These are phyloP conservation scores for Coniophora puteana DNA, from an alignment of 1,284 basidiomycete genomes.

Conservation along the genomic window DNA sequence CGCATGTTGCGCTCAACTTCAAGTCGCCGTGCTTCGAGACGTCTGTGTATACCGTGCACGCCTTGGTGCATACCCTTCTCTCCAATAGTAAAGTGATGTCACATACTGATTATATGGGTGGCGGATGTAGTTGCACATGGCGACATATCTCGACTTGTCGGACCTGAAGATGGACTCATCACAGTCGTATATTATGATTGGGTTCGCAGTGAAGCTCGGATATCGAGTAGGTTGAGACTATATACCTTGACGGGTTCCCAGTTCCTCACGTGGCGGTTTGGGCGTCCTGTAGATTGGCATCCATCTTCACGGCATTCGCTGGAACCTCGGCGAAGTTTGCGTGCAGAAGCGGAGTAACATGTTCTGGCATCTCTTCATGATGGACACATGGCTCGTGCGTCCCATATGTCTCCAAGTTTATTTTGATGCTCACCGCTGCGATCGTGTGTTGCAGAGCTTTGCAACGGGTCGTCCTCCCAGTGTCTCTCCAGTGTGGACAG, in stretches of 20 bases:
- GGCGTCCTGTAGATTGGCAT: constrained; percentile 54
- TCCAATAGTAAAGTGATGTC: neutral
- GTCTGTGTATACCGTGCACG: constrained; percentile 48
- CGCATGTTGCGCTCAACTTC: constrained; percentile 47
- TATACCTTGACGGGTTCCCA: constrained; percentile 8
- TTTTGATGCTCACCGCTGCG: neutral
- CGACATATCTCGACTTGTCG: constrained; percentile 54
- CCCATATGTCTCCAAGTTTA: neutral
- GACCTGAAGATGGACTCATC: constrained; percentile 47
- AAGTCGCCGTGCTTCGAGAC: constrained; percentile 42
- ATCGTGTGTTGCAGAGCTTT: constrained; percentile 45
- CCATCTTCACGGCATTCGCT: constrained; percentile 57
- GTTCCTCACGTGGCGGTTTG: neutral
- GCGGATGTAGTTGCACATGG: constrained; percentile 45
- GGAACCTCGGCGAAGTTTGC: constrained; percentile 46
- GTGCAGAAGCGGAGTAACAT: constrained; percentile 46
- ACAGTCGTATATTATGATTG: constrained; percentile 51
- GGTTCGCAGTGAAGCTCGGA: constrained; percentile 52
- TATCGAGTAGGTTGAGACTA: constrained; percentile 42
- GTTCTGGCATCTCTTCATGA: constrained; percentile 62
- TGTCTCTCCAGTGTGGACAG: constrained; percentile 49
- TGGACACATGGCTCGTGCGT: constrained; percentile 58
- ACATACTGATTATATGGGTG: neutral
- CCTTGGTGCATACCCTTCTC: constrained; percentile 39
- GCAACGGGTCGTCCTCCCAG: constrained; percentile 58